Conservation (phyloP, 2,329 filamentous ascomycete genomes). For the Delphinella strobiligena region DNA sequence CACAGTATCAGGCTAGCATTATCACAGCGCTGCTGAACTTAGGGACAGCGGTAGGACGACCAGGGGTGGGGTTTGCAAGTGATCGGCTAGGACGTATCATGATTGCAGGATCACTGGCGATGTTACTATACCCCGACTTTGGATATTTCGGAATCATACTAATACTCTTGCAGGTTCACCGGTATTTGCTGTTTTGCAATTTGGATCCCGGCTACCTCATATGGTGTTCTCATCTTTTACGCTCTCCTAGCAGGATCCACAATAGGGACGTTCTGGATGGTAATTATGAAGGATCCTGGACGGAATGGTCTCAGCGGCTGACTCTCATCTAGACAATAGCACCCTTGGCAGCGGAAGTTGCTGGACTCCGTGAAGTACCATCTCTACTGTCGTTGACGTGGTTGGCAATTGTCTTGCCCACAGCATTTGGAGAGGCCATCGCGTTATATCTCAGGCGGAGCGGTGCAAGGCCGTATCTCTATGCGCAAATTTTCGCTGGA, state of each 20-base stretch:
- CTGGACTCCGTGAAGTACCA: conserved; percentile 27
- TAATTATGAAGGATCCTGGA: conserved; percentile 11
- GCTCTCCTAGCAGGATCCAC: conserved; percentile 31
- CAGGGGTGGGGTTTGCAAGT: conserved; percentile 32
- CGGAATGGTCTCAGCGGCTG: conserved; percentile 1
- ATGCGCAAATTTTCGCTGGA: conserved; percentile 28
- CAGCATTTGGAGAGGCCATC: conserved; percentile 28
- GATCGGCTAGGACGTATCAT: conserved; percentile 34
- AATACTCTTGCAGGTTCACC: too few species aligned
- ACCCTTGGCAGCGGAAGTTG: conserved; percentile 29
- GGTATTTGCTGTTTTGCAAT: conserved; percentile 29
- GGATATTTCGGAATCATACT: too few species aligned
- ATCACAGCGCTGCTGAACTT: conserved; percentile 35
- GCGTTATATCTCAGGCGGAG: conserved; percentile 27
- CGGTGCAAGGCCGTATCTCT: conserved; percentile 20
- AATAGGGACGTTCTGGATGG: conserved; percentile 38
- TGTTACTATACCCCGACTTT: too few species aligned
- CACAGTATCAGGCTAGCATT: conserved; percentile 25
- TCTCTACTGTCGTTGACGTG: conserved; percentile 28
- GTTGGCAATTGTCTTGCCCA: conserved; percentile 24
- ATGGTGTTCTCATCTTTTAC: conserved; percentile 32
- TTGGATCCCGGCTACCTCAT: conserved; percentile 35
- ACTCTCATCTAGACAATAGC: conserved; percentile 22
- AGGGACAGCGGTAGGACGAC: conserved; percentile 35
- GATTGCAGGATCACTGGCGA: conserved; percentile 27